A percentile compares a stretch with the other conserved stretches of the same genome.
These are phyloP conservation scores for Simplicillium aogashimaense DNA, from an alignment of 2,329 filamentous ascomycete species.

Conservation along the genomic window DNA sequence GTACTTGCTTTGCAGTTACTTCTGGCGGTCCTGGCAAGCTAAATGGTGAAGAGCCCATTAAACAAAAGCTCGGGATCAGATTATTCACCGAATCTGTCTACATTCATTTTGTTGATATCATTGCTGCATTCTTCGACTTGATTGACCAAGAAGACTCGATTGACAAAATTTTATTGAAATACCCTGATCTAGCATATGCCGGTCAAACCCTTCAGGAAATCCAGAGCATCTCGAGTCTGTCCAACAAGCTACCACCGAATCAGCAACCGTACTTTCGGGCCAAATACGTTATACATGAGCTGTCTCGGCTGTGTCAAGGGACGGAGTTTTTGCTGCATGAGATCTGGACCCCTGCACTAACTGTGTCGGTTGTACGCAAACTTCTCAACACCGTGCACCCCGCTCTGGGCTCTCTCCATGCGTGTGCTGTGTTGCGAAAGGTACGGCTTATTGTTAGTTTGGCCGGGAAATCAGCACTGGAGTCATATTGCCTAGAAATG, in stretches of 20 bases:
- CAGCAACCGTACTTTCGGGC: slow-evolving; percentile 83
- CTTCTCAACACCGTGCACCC: slow-evolving; percentile 74
- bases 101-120: slow-evolving; percentile 63
- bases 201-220: slow-evolving; percentile 60
- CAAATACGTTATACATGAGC: slow-evolving; percentile 64
- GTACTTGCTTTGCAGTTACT: slow-evolving; percentile 51
- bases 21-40: slow-evolving; percentile 23
- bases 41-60: slow-evolving; percentile 56
- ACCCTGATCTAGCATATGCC: slow-evolving; percentile 48
- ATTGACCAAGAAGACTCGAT: slow-evolving; percentile 69
- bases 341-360: slow-evolving; percentile 69
- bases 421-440: slow-evolving; percentile 78
- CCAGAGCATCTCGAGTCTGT: slow-evolving; percentile 56
- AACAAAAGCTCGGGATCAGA: slow-evolving; percentile 58
- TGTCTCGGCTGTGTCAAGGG: slow-evolving; percentile 68
- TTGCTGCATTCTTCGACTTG: slow-evolving; percentile 65
- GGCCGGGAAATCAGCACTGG: slow-evolving; percentile 60
- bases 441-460: slow-evolving; percentile 72
- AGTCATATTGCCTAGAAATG: slow-evolving; percentile 84
- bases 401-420: slow-evolving; percentile 76
- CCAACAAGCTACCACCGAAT: slow-evolving; percentile 56
- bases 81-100: slow-evolving; percentile 54
- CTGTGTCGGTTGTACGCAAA: slow-evolving; percentile 64
- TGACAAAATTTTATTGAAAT: slow-evolving; percentile 55
- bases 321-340: slow-evolving; percentile 52